These are phyloP conservation scores for Thraustotheca clavata DNA, from an alignment of 352 stramenopile species.

Conservation along the genomic window DNA sequence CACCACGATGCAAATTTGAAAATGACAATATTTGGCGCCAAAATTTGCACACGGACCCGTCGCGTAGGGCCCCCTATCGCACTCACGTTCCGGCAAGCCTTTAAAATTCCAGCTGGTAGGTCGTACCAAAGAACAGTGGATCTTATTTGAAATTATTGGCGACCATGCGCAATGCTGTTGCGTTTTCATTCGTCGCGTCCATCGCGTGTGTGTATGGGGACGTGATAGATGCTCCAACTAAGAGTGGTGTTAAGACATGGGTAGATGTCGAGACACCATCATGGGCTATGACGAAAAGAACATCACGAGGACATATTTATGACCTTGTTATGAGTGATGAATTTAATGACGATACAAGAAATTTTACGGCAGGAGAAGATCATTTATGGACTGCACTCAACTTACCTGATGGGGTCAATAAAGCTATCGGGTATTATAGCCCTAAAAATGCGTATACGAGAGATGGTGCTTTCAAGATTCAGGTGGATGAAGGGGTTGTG, in stretches of 20 bases:
- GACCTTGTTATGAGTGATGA: slow-evolving; percentile 65
- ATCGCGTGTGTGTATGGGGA: not conserved
- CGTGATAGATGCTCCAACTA: not conserved
- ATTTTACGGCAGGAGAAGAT: slow-evolving; percentile 68
- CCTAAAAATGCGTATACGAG: slow-evolving; percentile 28
- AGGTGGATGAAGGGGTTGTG: slow-evolving; percentile 3
- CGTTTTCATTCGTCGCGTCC: not conserved
- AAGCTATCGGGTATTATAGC: slow-evolving; percentile 79
- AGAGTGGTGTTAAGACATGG: slow-evolving; percentile 9
- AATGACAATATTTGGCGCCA: not conserved
- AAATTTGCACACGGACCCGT: too few species aligned
- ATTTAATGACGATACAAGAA: slow-evolving; percentile 55
- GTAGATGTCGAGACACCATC: slow-evolving; percentile 5
- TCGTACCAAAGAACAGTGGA: not conserved
- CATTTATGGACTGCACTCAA: slow-evolving; percentile 74
- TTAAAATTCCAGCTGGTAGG: not conserved
- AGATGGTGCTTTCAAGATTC: slow-evolving; percentile 1
- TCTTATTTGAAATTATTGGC: not conserved
- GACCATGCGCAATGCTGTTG: not conserved
- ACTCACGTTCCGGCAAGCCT: too few species aligned
- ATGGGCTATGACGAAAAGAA: not conserved
- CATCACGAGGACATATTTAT: not conserved
- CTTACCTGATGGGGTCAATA: slow-evolving; percentile 76
- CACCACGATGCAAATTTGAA: not conserved
- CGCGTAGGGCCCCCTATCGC: too few species aligned